phyloP scores from a whole-genome alignment of 176 grass and related monocot genomes.

The Bothriochloa decipiens region DNA sequence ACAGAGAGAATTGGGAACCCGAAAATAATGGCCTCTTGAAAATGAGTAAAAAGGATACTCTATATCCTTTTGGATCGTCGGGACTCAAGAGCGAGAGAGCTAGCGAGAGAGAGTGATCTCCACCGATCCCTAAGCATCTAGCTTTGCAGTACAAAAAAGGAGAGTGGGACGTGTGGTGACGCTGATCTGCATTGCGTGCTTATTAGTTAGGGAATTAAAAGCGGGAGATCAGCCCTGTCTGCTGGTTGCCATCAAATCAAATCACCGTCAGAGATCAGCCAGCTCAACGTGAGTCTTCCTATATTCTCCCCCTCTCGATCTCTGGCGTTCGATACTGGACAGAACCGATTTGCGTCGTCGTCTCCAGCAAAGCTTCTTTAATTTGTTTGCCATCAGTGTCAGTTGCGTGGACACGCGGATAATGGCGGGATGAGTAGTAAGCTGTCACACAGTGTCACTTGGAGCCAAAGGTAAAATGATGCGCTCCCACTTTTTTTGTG shows the following conservation, averaged over 20 bases:
- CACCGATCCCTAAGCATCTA: too few species aligned
- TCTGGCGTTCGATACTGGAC: not conserved
- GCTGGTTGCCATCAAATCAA: too few species aligned
- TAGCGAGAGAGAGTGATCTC: not conserved
- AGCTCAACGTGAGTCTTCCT: too few species aligned
- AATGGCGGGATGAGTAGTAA: not conserved
- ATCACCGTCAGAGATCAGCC: too few species aligned
- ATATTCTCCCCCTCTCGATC: too few species aligned
- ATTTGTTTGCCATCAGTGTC: not conserved
- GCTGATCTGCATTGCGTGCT: too few species aligned
- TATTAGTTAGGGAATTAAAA: not conserved
- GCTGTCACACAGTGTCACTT: conserved; percentile 7
- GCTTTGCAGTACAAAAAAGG: not conserved
- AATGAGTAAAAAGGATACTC: too few species aligned
- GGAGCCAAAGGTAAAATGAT: conserved; percentile 30
- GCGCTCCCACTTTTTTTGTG: not conserved
- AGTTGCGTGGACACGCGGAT: not conserved
- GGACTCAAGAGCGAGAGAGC: not conserved
- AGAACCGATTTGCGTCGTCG: not conserved
- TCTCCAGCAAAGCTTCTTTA: not conserved
- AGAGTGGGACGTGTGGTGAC: too few species aligned
- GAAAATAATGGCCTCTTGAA: too few species aligned
- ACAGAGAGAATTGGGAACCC: too few species aligned
- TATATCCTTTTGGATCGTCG: too few species aligned
- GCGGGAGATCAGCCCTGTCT: not conserved